Conservation (phyloP, 2,329 filamentous ascomycete genomes). For the Colletotrichum sp. region DNA sequence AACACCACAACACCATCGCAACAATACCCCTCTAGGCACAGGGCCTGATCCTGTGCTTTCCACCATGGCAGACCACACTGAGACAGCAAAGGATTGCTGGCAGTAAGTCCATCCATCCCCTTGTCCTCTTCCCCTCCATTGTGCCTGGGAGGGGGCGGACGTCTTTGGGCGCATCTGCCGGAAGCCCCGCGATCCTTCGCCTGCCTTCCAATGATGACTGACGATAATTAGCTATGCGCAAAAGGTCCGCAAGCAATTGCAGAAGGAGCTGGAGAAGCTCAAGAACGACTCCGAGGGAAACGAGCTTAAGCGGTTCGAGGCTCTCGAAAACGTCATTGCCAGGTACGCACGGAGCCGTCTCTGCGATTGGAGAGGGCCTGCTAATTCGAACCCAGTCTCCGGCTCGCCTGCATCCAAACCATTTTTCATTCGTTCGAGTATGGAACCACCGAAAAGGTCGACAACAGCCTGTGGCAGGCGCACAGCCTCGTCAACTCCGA, state of each 20-base stretch:
- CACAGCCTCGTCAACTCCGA: slow-evolving; percentile 80
- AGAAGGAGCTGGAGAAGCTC: slow-evolving; percentile 48
- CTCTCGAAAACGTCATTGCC: slow-evolving; percentile 47
- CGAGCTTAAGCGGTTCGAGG: slow-evolving; percentile 47
- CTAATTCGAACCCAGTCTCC: slow-evolving; percentile 57
- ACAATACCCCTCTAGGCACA: background rate
- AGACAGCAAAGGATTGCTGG: slow-evolving; percentile 40
- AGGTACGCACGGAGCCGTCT: slow-evolving; percentile 35
- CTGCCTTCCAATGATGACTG: slow-evolving; percentile 11
- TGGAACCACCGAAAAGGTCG: slow-evolving; percentile 67
- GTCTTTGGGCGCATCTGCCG: background rate
- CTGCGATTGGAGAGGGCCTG: background rate
- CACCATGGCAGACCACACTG: slow-evolving; percentile 14
- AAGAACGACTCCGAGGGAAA: slow-evolving; percentile 39
- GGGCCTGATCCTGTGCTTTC: background rate
- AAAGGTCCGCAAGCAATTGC: slow-evolving; percentile 47
- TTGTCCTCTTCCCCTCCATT: background rate
- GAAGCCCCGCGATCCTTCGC: background rate
- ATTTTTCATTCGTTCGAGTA: slow-evolving; percentile 76
- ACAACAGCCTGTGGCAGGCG: slow-evolving; percentile 77
- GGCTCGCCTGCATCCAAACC: slow-evolving; percentile 72
- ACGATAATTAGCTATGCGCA: slow-evolving; percentile 40
- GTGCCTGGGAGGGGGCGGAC: background rate
- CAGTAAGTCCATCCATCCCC: slow-evolving; percentile 36
- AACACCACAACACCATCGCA: slow-evolving; percentile 15